Base-by-base conservation (phyloP, 2,329 filamentous ascomycete species). In the Ceratocystis eucalypticola region DNA sequence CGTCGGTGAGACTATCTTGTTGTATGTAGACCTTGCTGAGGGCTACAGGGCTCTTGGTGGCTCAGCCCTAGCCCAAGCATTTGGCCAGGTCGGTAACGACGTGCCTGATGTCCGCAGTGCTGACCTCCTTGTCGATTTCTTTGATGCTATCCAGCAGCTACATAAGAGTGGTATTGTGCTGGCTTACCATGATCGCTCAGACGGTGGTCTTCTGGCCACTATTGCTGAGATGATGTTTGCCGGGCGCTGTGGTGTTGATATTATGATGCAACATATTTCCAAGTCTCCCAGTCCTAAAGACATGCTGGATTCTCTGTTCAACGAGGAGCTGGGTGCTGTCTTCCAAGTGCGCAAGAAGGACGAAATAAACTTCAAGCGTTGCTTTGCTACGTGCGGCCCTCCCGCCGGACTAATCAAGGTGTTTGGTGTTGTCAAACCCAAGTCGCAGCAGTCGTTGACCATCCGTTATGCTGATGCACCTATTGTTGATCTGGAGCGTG, bases 221-320 rank as follows among this genome's bases (percentile, higher is more conserved):
- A 78, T 97, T 44, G 89, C 87, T 2, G 94, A 99, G 77, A 97
- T 97, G 94, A 95, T 96, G 85, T 97, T 97, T 74, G 93, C 94
- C 41, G 94, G 94, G 33, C 88, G 92, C 66, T 95, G 89, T 72
- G 94, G 93, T 69, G 82, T 91, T 37, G 89, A 95, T 71, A 80
- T 97, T 68, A 88, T 89, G 80, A 80, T 96, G 67, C 92, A 96
- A 73, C 83, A 82, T 65, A 80, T 91, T 48, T 77, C 82, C 33
- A 84, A 84, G 68, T 84, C 84, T 28, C 80, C 86, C 55, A 81
- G 82, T 8, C 78, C 84, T 59, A 80, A 85, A 1, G 79, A 85
- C 72, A 76, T 95, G 20, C 78, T 96, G 6, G 84, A 91, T 66
- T 83, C 88, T 0, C 82, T 99, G 22, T 97, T 99, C 83, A 96